These are phyloP conservation scores for Pestalotiopsis sp. DNA, from an alignment of 2,329 filamentous ascomycete genomes.

Conservation along the genomic window DNA sequence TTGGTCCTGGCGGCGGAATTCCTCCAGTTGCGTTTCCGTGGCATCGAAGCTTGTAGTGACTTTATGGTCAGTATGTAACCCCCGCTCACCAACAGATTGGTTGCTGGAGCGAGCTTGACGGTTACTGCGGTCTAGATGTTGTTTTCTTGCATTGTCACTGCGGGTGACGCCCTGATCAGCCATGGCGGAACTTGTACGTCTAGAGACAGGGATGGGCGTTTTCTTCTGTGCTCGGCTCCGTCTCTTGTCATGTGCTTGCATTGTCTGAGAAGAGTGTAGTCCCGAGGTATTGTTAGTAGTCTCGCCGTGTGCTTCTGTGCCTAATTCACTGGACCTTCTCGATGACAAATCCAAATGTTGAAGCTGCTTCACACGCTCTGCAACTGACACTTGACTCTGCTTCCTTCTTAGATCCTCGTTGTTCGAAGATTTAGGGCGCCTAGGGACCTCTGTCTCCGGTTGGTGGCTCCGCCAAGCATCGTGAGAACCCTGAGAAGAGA, in stretches of 20 bases:
- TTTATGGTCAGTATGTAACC: background rate
- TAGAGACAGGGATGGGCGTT: background rate
- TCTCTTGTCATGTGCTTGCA: background rate
- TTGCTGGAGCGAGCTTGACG: background rate
- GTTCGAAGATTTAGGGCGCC: constrained; percentile 10
- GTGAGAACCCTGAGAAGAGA: constrained; percentile 20
- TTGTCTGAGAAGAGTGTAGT: background rate
- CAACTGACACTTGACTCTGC: background rate
- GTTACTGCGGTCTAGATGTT: background rate
- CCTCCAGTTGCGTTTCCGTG: background rate
- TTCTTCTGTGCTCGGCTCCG: background rate
- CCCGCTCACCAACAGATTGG: background rate
- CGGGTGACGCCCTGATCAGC: background rate
- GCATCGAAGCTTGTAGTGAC: background rate
- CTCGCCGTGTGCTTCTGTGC: background rate
- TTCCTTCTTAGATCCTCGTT: background rate
- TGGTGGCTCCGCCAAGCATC: constrained; percentile 11
- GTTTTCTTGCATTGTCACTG: background rate
- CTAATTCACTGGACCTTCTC: background rate
- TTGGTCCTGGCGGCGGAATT: background rate
- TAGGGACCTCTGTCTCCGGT: constrained; percentile 1
- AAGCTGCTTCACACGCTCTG: constrained; percentile 1
- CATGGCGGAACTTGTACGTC: background rate
- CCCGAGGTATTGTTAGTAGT: background rate
- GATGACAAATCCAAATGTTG: background rate